phyloP scores from a whole-genome alignment of 1,139 yeast genomes.

The Pichia norvegensis region DNA sequence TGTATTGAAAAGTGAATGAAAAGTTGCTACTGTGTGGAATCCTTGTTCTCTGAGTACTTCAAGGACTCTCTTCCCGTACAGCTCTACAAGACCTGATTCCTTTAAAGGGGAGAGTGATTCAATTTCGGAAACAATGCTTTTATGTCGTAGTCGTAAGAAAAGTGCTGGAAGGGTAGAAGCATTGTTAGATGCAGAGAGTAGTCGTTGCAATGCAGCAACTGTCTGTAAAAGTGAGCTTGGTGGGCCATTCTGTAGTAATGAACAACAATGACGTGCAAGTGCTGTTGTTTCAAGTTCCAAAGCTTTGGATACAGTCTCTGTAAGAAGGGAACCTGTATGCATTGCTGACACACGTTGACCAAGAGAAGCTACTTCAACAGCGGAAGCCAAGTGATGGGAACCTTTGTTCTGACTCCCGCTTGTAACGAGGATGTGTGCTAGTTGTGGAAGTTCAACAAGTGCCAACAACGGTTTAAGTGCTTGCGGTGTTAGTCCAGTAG shows the following conservation, averaged over 20 bases:
- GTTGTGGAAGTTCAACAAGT: not conserved
- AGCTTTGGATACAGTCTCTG: not conserved
- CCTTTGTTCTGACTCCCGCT: not conserved
- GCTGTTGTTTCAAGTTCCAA: not conserved
- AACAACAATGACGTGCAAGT: not conserved
- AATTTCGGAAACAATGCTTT: constrained; percentile 54
- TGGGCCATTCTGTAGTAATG: not conserved
- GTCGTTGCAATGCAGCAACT: not conserved
- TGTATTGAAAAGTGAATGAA: constrained; percentile 50
- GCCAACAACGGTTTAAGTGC: not conserved
- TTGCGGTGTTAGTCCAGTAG: not conserved
- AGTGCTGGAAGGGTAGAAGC: constrained; percentile 16
- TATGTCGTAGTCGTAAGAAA: constrained; percentile 48
- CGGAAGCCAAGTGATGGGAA: not conserved
- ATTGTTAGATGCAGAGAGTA: not conserved
- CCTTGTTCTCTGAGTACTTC: constrained; percentile 81
- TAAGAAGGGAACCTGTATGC: not conserved
- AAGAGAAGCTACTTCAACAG: not conserved
- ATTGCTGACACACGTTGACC: not conserved
- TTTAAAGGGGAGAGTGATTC: constrained; percentile 49
- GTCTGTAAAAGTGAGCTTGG: not conserved
- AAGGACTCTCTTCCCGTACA: constrained; percentile 67
- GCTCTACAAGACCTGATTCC: constrained; percentile 39
- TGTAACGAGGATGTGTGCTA: not conserved
- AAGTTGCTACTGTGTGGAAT: constrained; percentile 63